Evolutionary conservation across 2,329 filamentous ascomycete genomes (phyloP).

Genomic region (Diaporthe vaccinii): DNA sequence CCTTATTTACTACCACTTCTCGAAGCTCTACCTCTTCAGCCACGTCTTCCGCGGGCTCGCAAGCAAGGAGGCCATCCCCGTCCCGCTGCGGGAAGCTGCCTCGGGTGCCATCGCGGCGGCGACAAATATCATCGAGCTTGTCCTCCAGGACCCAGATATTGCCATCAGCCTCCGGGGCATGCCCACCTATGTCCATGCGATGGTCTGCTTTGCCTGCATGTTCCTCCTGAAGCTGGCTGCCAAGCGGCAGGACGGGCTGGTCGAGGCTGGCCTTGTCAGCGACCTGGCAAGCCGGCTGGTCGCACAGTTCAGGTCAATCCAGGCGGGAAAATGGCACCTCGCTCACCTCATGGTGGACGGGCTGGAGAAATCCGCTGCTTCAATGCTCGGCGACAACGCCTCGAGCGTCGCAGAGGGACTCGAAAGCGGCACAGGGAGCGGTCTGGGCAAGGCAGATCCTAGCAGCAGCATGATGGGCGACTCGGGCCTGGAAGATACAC

Average conservation of each 20-base stretch:
- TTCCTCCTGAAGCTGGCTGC: conserved; percentile 63
- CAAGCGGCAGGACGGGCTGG: conserved; percentile 53
- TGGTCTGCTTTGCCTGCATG: conserved; percentile 67
- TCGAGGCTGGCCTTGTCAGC: conserved; percentile 53
- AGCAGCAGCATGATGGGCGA: conserved; percentile 10
- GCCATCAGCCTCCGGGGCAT: conserved; percentile 54
- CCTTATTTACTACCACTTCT: conserved; percentile 49
- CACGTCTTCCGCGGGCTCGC: conserved; percentile 48
- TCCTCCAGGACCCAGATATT: conserved; percentile 53
- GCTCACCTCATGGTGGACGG: conserved; percentile 61
- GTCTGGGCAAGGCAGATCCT: not conserved
- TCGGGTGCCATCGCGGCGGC: conserved; percentile 47
- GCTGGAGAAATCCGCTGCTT: conserved; percentile 50
- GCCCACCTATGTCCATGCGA: conserved; percentile 65
- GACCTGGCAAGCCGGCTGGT: conserved; percentile 55
- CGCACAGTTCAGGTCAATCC: conserved; percentile 54
- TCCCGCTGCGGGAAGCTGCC: conserved; percentile 40
- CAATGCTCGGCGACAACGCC: not conserved
- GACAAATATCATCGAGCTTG: conserved; percentile 53
- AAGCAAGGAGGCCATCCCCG: conserved; percentile 30
- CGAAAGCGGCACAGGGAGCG: not conserved
- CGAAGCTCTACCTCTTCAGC: conserved; percentile 50
- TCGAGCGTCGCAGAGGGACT: not conserved
- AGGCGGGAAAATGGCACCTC: conserved; percentile 60
- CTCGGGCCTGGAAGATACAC: conserved; percentile 4